Conservation (phyloP, 495 filamentous ascomycete genomes). For the Penicillium maclennaniae region DNA sequence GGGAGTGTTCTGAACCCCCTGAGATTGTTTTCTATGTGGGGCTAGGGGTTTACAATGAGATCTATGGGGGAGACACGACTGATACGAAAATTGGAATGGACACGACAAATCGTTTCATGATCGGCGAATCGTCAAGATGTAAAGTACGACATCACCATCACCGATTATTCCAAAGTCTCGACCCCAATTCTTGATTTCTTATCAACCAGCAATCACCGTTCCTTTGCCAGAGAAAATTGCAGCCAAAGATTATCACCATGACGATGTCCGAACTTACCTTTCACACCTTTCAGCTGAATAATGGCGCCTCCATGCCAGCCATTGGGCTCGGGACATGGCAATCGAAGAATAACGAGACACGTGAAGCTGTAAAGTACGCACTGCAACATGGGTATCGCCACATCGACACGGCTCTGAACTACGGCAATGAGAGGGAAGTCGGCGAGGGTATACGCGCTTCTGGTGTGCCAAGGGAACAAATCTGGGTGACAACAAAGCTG, state of each 20-base stretch:
- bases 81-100: background rate
- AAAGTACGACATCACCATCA: background rate
- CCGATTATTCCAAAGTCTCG: background rate
- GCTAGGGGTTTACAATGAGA: background rate
- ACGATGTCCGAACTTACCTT: background rate
- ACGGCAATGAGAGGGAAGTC: conserved; percentile 66
- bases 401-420: conserved; percentile 67
- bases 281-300: conserved; percentile 28
- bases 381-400: conserved; percentile 63
- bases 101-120: background rate
- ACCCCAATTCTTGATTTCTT: background rate
- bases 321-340: conserved; percentile 37
- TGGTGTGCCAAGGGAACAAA: conserved; percentile 54
- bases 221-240: background rate
- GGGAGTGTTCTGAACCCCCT: too few species aligned
- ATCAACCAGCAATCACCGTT: background rate
- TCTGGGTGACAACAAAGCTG: conserved; percentile 76
- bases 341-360: conserved; percentile 32
- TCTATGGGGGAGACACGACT: background rate
- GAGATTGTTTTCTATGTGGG: too few species aligned
- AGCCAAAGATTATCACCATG: background rate
- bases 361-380: conserved; percentile 34
- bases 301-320: conserved; percentile 37
- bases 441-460: conserved; percentile 57
- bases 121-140: background rate